Conservation (phyloP, 345 rosid genomes). For the Populus alba region DNA sequence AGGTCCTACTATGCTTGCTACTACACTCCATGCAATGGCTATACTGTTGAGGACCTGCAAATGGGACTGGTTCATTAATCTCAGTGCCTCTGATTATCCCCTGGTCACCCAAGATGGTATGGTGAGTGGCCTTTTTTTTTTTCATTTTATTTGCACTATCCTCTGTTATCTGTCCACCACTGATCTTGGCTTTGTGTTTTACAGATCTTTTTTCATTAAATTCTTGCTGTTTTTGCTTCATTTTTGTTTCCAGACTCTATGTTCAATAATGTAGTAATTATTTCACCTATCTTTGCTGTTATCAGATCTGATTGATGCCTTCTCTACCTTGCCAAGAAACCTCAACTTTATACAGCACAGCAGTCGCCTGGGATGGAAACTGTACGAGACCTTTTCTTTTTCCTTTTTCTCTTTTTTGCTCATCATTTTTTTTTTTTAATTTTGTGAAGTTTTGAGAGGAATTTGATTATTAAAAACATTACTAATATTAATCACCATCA, state of each 20-base stretch:
- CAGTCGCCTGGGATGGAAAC: constrained; percentile 85
- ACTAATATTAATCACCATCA: constrained; percentile 11
- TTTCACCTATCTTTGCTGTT: background rate
- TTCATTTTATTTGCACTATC: background rate
- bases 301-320: constrained; percentile 88
- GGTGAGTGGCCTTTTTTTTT: constrained; percentile 62
- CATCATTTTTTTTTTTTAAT: background rate
- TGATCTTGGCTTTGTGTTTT: no score
- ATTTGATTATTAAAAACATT: background rate
- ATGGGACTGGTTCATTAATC: constrained; percentile 98
- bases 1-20: constrained; percentile 88
- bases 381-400: constrained; percentile 36
- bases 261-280: background rate
- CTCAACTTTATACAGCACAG: constrained; percentile 84
- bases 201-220: no score
- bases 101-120: constrained; percentile 93
- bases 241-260: background rate
- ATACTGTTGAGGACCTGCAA: constrained; percentile 65
- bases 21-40: constrained; percentile 85
- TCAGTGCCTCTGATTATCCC: constrained; percentile 97
- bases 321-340: constrained; percentile 75
- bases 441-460: background rate
- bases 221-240: background rate
- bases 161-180: no score
- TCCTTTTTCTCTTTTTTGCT: background rate